A percentile compares a stretch with the other conserved stretches of the same genome.
These are phyloP conservation scores for Solanum clarkiae DNA, from an alignment of 257 asterid species.

Conservation along the genomic window DNA sequence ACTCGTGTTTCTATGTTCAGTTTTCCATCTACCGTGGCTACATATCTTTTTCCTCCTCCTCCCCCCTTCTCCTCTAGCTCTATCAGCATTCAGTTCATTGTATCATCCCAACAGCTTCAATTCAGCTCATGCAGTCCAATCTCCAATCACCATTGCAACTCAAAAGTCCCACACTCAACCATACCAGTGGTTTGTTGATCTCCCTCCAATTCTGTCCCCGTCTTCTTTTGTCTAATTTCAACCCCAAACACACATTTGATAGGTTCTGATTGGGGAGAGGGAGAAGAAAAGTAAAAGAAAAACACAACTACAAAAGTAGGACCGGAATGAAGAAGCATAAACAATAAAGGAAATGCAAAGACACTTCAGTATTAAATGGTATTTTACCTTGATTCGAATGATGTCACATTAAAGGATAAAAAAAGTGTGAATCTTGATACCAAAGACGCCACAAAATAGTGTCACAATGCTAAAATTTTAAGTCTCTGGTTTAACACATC, in stretches of 20 bases:
- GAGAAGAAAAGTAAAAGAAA: background rate
- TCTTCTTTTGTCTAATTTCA: background rate
- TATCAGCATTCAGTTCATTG: background rate
- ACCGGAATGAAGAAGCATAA: background rate
- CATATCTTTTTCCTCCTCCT: background rate
- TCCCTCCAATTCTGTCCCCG: background rate
- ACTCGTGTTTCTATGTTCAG: background rate
- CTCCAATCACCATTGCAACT: background rate
- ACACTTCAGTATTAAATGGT: background rate
- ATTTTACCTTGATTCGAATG: background rate
- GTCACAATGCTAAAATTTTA: background rate
- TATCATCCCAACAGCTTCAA: background rate
- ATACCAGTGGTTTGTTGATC: background rate
- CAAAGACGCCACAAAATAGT: background rate
- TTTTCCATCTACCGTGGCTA: background rate
- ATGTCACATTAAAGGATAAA: background rate
- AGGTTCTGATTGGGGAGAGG: background rate
- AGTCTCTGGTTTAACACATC: background rate
- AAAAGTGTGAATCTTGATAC: background rate
- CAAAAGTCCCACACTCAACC: background rate
- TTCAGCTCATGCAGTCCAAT: background rate
- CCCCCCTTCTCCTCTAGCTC: background rate
- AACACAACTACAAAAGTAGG: background rate
- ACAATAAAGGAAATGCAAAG: background rate
- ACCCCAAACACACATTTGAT: background rate